Percentiles rank a stretch among this genome's conserved stretches.
Conservation (phyloP, 2,329 filamentous ascomycete species). For the Trichoderma cornu-damae region DNA sequence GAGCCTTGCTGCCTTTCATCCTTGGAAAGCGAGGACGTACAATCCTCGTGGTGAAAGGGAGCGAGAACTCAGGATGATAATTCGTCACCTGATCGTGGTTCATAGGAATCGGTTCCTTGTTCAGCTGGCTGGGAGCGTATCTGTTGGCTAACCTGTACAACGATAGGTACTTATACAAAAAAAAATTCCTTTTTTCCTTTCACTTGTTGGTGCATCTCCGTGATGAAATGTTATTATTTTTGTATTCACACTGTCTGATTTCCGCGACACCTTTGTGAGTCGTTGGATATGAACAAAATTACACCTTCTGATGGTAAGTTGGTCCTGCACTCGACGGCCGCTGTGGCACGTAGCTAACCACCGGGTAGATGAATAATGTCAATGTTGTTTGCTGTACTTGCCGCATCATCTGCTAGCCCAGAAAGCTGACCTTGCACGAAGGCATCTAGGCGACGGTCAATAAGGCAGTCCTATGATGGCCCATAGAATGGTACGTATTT, state of each 20-base stretch:
- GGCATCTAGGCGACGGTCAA: neutral
- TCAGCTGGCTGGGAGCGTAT: slow-evolving; percentile 23
- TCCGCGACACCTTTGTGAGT: slow-evolving; percentile 32
- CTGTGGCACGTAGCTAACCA: neutral
- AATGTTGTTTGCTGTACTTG: neutral
- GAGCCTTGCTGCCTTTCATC: slow-evolving; percentile 46
- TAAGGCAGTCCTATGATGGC: neutral
- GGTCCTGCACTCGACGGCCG: neutral
- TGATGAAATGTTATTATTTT: slow-evolving; percentile 44
- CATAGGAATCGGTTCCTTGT: slow-evolving; percentile 29
- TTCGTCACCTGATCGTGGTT: slow-evolving; percentile 58
- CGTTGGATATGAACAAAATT: slow-evolving; percentile 47
- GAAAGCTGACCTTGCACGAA: slow-evolving; percentile 14
- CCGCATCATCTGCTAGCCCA: neutral
- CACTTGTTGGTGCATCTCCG: slow-evolving; percentile 22
- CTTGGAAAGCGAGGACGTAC: slow-evolving; percentile 55
- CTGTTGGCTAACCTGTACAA: slow-evolving; percentile 30
- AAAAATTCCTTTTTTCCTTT: slow-evolving; percentile 21
- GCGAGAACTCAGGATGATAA: slow-evolving; percentile 58
- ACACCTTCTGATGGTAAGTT: slow-evolving; percentile 50
- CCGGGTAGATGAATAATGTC: neutral
- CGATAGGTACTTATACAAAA: slow-evolving; percentile 34
- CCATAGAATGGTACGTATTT: slow-evolving; percentile 18
- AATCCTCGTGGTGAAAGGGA: slow-evolving; percentile 52
- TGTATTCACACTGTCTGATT: slow-evolving; percentile 60